These are phyloP conservation scores for Cystobasidiopsis lactophilus DNA, from an alignment of 768 basidiomycete genomes.

Conservation along the genomic window DNA sequence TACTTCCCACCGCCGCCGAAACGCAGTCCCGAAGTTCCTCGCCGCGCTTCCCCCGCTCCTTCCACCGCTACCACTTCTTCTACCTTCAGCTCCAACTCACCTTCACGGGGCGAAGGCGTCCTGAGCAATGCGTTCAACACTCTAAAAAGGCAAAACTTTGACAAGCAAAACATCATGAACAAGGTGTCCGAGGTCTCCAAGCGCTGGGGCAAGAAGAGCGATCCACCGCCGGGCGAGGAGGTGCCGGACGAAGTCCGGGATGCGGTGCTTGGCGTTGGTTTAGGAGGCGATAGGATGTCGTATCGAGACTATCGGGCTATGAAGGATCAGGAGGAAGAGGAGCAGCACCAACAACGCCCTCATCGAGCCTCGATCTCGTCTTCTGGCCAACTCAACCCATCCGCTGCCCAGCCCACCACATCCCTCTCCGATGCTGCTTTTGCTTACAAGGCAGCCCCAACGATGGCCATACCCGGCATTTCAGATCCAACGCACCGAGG, in stretches of 20 bases:
- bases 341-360: background rate
- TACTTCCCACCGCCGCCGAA: too few species aligned
- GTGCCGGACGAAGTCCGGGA: background rate
- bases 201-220: constrained; percentile 5
- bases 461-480: constrained; percentile 8
- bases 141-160: background rate
- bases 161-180: background rate
- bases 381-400: background rate
- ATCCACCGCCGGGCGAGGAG: background rate
- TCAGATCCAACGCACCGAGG: background rate
- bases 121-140: background rate
- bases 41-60: too few species aligned
- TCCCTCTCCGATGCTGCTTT: background rate
- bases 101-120: background rate
- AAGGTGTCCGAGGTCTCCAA: background rate
- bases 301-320: background rate
- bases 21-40: too few species aligned
- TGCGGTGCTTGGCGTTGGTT: background rate
- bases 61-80: too few species aligned
- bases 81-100: background rate
- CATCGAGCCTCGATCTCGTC: background rate
- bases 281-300: background rate
- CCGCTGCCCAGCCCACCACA: background rate
- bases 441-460: constrained; percentile 4
- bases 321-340: background rate